A percentile compares a stretch with the other conserved stretches of the same genome.
phyloP scores from a whole-genome alignment of 805 yeast genomes.

The Osmozyma mogii region DNA sequence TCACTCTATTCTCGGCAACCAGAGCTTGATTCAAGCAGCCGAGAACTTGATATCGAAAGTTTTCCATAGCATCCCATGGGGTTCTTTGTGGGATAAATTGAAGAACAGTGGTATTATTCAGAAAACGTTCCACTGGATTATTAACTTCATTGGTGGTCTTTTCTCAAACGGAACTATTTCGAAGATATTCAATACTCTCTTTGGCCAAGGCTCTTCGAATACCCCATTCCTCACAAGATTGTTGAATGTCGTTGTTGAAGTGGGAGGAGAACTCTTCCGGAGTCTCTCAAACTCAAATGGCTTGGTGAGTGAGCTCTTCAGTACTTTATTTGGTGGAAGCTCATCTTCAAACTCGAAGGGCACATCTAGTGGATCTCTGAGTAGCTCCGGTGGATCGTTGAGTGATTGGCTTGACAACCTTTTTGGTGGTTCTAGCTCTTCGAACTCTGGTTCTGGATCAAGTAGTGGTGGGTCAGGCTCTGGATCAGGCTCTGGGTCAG shows the following conservation, averaged over 20 bases:
- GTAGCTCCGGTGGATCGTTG: conserved; percentile 2
- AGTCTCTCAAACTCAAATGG: conserved; percentile 8
- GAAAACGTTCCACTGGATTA: too few relatives aligned
- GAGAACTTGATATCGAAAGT: conserved; percentile 14
- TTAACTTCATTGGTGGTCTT: too few relatives aligned
- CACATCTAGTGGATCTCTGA: conserved; percentile 1
- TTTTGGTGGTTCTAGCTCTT: conserved; percentile 1
- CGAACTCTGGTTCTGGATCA: background rate
- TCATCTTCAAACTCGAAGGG: conserved; percentile 2
- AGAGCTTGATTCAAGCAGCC: conserved; percentile 13
- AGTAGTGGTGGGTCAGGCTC: background rate
- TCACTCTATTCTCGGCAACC: conserved; percentile 17
- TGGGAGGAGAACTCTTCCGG: conserved; percentile 10
- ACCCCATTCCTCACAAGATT: conserved; percentile 9
- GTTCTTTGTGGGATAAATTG: conserved; percentile 14
- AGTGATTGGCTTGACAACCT: conserved; percentile 1
- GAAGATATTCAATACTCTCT: too few relatives aligned
- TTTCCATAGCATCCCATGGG: conserved; percentile 16
- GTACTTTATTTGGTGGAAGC: conserved; percentile 4
- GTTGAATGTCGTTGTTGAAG: conserved; percentile 8
- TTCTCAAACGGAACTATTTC: too few relatives aligned
- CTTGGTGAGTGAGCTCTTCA: conserved; percentile 8
- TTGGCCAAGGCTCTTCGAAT: too few relatives aligned
- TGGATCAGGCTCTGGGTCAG: background rate
- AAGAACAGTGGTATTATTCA: conserved; percentile 20